phyloP scores from a whole-genome alignment of 257 asterid species.

The Solanum corneliomulleri region DNA sequence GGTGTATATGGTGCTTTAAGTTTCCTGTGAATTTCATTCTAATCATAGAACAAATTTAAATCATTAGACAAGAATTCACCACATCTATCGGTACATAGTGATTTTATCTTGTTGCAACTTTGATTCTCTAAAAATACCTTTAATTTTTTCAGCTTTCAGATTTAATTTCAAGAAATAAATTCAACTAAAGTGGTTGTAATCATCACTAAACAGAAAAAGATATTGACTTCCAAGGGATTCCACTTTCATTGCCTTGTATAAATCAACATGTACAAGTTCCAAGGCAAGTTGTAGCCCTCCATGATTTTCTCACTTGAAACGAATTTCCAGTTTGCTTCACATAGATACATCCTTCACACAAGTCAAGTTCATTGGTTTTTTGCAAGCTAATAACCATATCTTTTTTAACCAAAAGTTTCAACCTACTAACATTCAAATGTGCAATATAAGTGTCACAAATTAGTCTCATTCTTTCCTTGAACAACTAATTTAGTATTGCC shows the following conservation, averaged over 20 bases:
- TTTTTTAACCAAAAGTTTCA: background rate
- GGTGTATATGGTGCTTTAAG: background rate
- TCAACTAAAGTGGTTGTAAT: slow-evolving; percentile 5
- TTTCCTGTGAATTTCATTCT: too few species aligned
- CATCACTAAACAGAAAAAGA: background rate
- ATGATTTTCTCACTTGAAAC: background rate
- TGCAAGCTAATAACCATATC: slow-evolving; percentile 1
- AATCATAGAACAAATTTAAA: background rate
- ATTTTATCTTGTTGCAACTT: background rate
- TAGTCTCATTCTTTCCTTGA: background rate
- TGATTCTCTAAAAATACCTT: slow-evolving; percentile 1
- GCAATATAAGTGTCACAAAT: background rate
- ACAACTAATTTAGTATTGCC: too few species aligned
- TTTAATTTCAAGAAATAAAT: background rate
- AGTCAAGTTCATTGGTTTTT: too few species aligned
- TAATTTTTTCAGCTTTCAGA: slow-evolving; percentile 3
- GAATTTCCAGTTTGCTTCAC: background rate
- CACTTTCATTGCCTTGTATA: too few species aligned
- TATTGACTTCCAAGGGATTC: background rate
- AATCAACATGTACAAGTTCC: background rate
- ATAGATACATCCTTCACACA: too few species aligned
- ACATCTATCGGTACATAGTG: background rate
- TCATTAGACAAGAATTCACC: slow-evolving; percentile 6
- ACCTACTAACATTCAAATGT: background rate
- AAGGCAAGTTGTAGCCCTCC: slow-evolving; percentile 3